Conservation (phyloP, 495 filamentous ascomycete genomes). For the Amphirosellinia nigrospora region DNA sequence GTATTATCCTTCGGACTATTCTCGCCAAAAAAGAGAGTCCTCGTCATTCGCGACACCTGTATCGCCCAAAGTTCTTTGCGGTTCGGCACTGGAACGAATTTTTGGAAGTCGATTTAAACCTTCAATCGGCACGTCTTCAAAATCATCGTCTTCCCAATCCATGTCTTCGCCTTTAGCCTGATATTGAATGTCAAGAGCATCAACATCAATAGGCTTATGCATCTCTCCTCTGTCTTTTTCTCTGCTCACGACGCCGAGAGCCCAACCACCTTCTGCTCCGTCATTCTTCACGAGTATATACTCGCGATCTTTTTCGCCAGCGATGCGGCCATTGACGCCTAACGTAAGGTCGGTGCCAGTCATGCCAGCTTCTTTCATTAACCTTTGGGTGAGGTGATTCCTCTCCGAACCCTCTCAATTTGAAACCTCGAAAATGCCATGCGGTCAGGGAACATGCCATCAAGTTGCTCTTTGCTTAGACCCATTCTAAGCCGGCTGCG, state of each 20-base stretch:
- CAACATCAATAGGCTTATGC: conserved; percentile 88
- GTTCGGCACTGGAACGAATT: conserved; percentile 6
- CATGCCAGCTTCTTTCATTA: conserved; percentile 96
- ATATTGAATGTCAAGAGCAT: conserved; percentile 67
- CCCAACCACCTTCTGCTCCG: conserved; percentile 95
- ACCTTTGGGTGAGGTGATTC: conserved; percentile 91
- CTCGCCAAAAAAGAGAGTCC: conserved; percentile 68
- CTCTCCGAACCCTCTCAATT: conserved; percentile 91
- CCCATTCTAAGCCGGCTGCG: conserved; percentile 92
- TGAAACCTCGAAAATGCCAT: conserved; percentile 97
- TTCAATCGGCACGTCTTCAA: conserved; percentile 96
- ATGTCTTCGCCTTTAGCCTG: conserved; percentile 61
- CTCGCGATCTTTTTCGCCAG: conserved; percentile 87
- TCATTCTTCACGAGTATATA: conserved; percentile 97
- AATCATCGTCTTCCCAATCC: conserved; percentile 74
- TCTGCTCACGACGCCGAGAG: conserved; percentile 85
- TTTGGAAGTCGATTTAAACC: conserved; percentile 90
- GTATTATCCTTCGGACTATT: conserved; percentile 39
- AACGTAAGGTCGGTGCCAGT: conserved; percentile 71
- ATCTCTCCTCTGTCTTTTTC: conserved; percentile 75
- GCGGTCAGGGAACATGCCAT: conserved; percentile 95
- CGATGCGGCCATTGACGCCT: conserved; percentile 71
- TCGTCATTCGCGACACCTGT: conserved; percentile 34
- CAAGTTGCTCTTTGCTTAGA: conserved; percentile 92
- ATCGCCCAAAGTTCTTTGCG: conserved; percentile 31